Evolutionary conservation across 2,329 filamentous ascomycete genomes (phyloP), one percentile per base, ranked within the genome.

Genomic region (Aureobasidium musti): DNA sequence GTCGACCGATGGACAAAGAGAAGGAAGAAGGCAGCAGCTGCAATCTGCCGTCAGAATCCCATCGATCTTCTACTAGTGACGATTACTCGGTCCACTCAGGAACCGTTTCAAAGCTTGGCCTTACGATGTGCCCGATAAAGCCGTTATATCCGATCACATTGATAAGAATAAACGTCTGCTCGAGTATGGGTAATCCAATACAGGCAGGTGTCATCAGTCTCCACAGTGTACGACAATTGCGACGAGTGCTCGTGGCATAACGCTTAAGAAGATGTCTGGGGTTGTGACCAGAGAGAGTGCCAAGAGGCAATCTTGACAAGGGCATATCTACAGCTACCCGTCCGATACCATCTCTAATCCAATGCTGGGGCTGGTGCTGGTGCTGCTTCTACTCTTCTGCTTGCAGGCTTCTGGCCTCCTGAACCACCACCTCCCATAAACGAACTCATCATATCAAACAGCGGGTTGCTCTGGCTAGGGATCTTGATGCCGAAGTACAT

Each of bases 381-480:
- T 23, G 75, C 69, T 37, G 78, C 79, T 66, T 82, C 80, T 41
- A 82, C 80, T 70, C 77, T 81, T 75, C 79, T 83, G 49, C 78
- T 74, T 67, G 81, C 77, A 69, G 79, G 75, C 70, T 78, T 74
- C 60, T 72, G 70, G n/a, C 84, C 85, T 21, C 81, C 82, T 60
- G 82, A 82, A 30, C 83, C 85, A 7, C 87, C 89, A 23, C 92
- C 92, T 57, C 93, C 93, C 74, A 99, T 91, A 83, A 99, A 87
- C 69, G 88, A 93, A 56, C 92, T 93, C 91, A 99, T 96, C 93
- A 99, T 98, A 76, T 99, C 95, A 79, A 98, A 87, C 77, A 99
- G 82, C 3, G 93, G 93, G 77, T 98, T 98, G 70, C 89, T 90
- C 81, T 97, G 92, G 73, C 90, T 86, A 54, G 93, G 94, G 75